These are phyloP conservation scores for Geotrichum australiense DNA, from an alignment of 1,139 yeast genomes.

Conservation along the genomic window DNA sequence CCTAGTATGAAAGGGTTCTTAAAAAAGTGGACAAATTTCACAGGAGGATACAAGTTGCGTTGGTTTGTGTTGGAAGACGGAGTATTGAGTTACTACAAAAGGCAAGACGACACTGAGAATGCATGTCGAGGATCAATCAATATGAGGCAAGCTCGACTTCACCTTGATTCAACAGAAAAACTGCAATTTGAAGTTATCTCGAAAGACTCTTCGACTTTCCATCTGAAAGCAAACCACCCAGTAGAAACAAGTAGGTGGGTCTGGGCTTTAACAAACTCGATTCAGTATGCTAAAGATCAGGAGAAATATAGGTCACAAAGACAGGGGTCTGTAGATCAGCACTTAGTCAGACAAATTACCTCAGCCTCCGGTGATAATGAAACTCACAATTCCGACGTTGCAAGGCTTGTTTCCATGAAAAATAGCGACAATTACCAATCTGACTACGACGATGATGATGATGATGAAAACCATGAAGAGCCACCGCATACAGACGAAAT, in stretches of 20 bases:
- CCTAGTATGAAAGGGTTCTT: slow-evolving; percentile 87
- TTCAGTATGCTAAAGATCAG: slow-evolving; percentile 73
- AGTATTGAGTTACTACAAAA: slow-evolving; percentile 76
- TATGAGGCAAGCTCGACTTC: slow-evolving; percentile 75
- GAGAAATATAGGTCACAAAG: slow-evolving; percentile 24
- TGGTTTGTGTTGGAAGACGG: slow-evolving; percentile 91
- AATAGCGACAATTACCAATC: slow-evolving; percentile 29
- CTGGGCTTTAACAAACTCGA: slow-evolving; percentile 89
- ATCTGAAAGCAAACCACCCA: slow-evolving; percentile 86
- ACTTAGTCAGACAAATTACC: too few relatives aligned
- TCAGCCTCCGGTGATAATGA: neutral
- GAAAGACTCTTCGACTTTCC: slow-evolving; percentile 63
- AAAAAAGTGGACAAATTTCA: slow-evolving; percentile 95
- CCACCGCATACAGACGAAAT: slow-evolving; percentile 20
- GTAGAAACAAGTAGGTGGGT: slow-evolving; percentile 97
- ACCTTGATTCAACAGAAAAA: slow-evolving; percentile 86
- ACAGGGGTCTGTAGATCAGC: too few relatives aligned
- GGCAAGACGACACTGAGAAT: slow-evolving; percentile 80
- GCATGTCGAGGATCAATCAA: slow-evolving; percentile 90
- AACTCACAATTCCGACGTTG: slow-evolving; percentile 17
- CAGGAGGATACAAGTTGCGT: slow-evolving; percentile 87
- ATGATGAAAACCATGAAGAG: slow-evolving; percentile 18
- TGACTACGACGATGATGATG: slow-evolving; percentile 27
- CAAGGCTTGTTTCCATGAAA: slow-evolving; percentile 17
- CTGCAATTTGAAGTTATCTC: slow-evolving; percentile 82